Conservation (phyloP, 2,329 filamentous ascomycete genomes). For the Fusarium oxysporum region DNA sequence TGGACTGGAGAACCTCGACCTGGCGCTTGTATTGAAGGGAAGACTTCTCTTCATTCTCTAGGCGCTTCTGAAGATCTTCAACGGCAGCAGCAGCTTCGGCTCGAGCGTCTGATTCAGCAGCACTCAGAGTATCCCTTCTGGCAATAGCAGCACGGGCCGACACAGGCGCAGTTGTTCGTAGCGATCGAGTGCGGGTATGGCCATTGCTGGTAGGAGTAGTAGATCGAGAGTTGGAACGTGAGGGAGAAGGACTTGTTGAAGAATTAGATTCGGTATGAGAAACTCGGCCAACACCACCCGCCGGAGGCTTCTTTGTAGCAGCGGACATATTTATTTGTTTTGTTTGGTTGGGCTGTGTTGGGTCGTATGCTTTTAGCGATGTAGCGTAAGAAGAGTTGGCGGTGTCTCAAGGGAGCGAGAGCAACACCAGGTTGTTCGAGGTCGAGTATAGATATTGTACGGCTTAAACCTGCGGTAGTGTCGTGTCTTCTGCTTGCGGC, state of each 20-base stretch:
- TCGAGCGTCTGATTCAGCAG: constrained; percentile 77
- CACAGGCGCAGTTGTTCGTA: constrained; percentile 73
- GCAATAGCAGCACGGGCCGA: constrained; percentile 79
- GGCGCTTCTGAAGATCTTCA: constrained; percentile 85
- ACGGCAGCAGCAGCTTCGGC: constrained; percentile 83
- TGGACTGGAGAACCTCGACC: constrained; percentile 83
- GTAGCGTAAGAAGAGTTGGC: constrained; percentile 23
- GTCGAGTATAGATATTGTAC: constrained; percentile 32
- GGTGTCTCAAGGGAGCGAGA: constrained; percentile 22
- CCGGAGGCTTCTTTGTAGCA: constrained; percentile 65
- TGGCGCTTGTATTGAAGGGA: constrained; percentile 88
- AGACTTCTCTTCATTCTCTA: constrained; percentile 81
- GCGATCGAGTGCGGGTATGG: constrained; percentile 70
- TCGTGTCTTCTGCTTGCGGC: constrained; percentile 30
- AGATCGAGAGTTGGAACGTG: constrained; percentile 56
- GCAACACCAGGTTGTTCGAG: constrained; percentile 14
- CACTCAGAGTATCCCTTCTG: constrained; percentile 64
- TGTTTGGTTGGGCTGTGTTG: constrained; percentile 26
- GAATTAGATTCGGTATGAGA: constrained; percentile 54
- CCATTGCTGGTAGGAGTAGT: constrained; percentile 56
- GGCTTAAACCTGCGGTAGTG: constrained; percentile 11
- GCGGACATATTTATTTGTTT: constrained; percentile 59
- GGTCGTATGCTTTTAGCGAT: constrained; percentile 24
- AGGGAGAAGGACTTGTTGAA: constrained; percentile 52
- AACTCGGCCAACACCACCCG: constrained; percentile 59